These are phyloP conservation scores for Bipolaris cookei DNA, from an alignment of 2,329 filamentous ascomycete species.

Conservation along the genomic window DNA sequence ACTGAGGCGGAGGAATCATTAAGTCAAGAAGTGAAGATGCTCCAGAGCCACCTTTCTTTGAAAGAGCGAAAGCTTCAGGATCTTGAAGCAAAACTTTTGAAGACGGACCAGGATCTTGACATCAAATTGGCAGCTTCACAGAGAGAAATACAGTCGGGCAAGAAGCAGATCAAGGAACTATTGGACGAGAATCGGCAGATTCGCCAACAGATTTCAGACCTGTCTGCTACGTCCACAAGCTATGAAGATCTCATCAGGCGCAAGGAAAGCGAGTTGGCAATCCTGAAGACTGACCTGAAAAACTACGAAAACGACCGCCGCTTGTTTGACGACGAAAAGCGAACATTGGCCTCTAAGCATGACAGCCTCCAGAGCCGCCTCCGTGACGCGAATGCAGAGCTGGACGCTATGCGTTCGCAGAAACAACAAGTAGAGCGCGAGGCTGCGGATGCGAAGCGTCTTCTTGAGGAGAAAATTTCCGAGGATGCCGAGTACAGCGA, in stretches of 20 bases:
- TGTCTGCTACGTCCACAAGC: conserved; percentile 90
- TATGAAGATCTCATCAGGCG: conserved; percentile 92
- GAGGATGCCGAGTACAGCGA: conserved; percentile 84
- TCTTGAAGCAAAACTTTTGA: conserved; percentile 80
- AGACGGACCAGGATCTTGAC: conserved; percentile 87
- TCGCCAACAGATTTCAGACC: conserved; percentile 81
- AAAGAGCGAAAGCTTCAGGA: conserved; percentile 92
- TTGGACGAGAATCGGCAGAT: conserved; percentile 80
- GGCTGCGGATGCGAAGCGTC: conserved; percentile 81
- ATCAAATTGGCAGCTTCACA: conserved; percentile 78
- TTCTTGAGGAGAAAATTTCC: conserved; percentile 86
- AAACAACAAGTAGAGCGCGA: conserved; percentile 86
- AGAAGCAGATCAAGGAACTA: conserved; percentile 76
- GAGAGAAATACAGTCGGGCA: conserved; percentile 78
- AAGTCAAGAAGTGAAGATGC: conserved; percentile 84
- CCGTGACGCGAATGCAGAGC: conserved; percentile 84
- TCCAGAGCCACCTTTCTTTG: conserved; percentile 85
- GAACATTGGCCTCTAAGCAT: conserved; percentile 73
- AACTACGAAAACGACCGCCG: conserved; percentile 82
- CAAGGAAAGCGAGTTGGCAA: conserved; percentile 90
- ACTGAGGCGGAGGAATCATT: conserved; percentile 78
- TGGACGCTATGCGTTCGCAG: conserved; percentile 84
- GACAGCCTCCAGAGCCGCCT: conserved; percentile 78
- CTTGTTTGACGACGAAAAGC: conserved; percentile 79
- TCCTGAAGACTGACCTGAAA: conserved; percentile 84